Evolutionary conservation across 805 yeast species (phyloP).

Genomic region (Sugiyamaella marilandica): DNA sequence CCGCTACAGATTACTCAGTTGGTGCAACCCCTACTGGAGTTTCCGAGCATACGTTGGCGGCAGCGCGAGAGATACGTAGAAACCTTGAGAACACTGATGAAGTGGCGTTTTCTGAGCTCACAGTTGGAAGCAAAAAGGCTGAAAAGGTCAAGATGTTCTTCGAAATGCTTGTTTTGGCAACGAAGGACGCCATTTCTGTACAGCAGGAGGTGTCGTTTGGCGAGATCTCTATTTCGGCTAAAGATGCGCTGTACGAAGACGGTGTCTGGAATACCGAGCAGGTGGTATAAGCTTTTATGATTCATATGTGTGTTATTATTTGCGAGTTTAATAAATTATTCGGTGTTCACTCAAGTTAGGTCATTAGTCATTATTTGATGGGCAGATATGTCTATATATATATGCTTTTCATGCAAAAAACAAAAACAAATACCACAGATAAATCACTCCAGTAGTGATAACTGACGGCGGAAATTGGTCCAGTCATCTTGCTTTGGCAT

Average conservation of each 20-base stretch:
- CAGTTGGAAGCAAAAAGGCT: conserved; percentile 34
- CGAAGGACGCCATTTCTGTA: conserved; percentile 62
- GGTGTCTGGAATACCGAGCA: neutral
- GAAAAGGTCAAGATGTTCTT: conserved; percentile 74
- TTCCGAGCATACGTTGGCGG: conserved; percentile 48
- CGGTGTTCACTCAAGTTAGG: no score
- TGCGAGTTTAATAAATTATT: no score
- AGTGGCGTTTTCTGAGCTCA: conserved; percentile 34
- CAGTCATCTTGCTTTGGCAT: conserved; percentile 15
- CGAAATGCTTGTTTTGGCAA: conserved; percentile 76
- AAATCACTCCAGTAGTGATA: conserved; percentile 4
- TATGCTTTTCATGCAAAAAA: neutral
- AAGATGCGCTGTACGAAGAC: conserved; percentile 17
- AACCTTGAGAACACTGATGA: conserved; percentile 27
- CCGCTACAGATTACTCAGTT: neutral
- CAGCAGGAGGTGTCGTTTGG: conserved; percentile 59
- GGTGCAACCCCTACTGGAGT: conserved; percentile 24
- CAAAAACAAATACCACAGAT: neutral
- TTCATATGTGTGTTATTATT: no score
- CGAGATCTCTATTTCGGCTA: conserved; percentile 49
- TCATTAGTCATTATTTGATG: no score
- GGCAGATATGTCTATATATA: no score
- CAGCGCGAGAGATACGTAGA: conserved; percentile 45
- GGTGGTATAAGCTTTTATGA: no score
- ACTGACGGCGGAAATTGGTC: conserved; percentile 9